A percentile compares a stretch with the other conserved stretches of the same genome.
These are phyloP conservation scores for Cryptococcus sp. DNA, from an alignment of 1,284 basidiomycete species.

Conservation along the genomic window DNA sequence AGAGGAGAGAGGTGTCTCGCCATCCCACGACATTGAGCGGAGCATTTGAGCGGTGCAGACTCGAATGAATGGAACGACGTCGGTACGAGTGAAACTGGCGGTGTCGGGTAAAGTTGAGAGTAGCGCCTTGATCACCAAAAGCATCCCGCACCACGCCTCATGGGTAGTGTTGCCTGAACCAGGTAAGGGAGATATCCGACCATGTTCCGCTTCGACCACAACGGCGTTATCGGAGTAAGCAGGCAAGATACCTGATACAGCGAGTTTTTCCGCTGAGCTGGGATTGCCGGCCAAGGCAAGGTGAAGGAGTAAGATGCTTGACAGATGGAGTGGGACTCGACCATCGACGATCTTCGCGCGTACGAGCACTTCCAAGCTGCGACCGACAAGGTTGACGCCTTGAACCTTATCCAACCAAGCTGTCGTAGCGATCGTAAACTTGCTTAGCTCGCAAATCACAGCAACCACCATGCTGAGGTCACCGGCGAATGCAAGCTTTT, in stretches of 20 bases:
- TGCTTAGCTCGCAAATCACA: constrained; percentile 40
- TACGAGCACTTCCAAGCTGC: constrained; percentile 72
- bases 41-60: constrained; percentile 79
- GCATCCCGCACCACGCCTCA: constrained; percentile 78
- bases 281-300: constrained; percentile 77
- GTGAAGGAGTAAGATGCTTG: constrained; percentile 79
- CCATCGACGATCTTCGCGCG: constrained; percentile 53
- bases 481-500: constrained; percentile 14
- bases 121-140: constrained; percentile 75
- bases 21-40: constrained; percentile 74
- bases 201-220: constrained; percentile 70
- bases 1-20: constrained; percentile 69
- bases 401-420: constrained; percentile 77
- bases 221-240: constrained; percentile 83
- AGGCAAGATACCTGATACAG: constrained; percentile 75
- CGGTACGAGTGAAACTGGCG: constrained; percentile 74
- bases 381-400: constrained; percentile 74
- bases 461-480: constrained; percentile 43
- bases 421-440: constrained; percentile 12
- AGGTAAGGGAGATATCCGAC: constrained; percentile 69
- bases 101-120: constrained; percentile 59
- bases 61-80: constrained; percentile 81
- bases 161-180: constrained; percentile 61
- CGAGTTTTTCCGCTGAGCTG: constrained; percentile 77
- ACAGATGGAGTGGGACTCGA: constrained; percentile 61